Evolutionary conservation across 108 stramenopile genomes (phyloP), one percentile per base, ranked within the genome.

Genomic region (Phaeodactylum tricornutum): DNA sequence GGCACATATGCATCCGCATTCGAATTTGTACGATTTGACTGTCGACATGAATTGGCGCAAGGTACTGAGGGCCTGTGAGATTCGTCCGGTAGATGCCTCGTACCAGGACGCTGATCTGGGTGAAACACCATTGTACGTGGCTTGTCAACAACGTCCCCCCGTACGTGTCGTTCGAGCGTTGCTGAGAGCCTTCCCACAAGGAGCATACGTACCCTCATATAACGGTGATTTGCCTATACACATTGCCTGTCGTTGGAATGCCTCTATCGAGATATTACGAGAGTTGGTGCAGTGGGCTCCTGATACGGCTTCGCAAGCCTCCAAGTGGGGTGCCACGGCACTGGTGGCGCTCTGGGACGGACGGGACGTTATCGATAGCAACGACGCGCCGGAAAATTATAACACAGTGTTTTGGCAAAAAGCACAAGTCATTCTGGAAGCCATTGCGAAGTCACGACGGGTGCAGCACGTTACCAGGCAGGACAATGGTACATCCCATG

Each of bases 61-160:
- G n/a, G n/a, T n/a, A n/a, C n/a, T n/a, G n/a, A n/a, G n/a, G n/a
- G n/a, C n/a, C n/a, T n/a, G n/a, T n/a, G n/a, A n/a, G n/a, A n/a
- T n/a, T n/a, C n/a, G n/a, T 38, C 58, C 66, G 0, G 24, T 21
- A 14, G 66, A 67, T 27, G 58, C 58, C 7, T 33, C 30, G 9
- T 67, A 43, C 39, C 20, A 37, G 1, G 66, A 67, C 24, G 58
- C 57, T 1, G 57, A 60, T 43, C 50, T 41, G 39, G 16, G 20
- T n/a, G 61, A 63, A 47, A 63, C 57, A 8, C 56, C 57, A 11
- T 35, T 70, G 27, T 58, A 61, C 41, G 28, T 69, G 15, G 60
- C 60, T 12, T 50, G 52, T 34, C 53, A 47, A 30, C 44, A 55
- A 28, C 43, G 57, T 50, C 53, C 69, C 15, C 62, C 69, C 15